phyloP scores from a whole-genome alignment of 306 rosid genomes.

The Cicer judaicum region DNA sequence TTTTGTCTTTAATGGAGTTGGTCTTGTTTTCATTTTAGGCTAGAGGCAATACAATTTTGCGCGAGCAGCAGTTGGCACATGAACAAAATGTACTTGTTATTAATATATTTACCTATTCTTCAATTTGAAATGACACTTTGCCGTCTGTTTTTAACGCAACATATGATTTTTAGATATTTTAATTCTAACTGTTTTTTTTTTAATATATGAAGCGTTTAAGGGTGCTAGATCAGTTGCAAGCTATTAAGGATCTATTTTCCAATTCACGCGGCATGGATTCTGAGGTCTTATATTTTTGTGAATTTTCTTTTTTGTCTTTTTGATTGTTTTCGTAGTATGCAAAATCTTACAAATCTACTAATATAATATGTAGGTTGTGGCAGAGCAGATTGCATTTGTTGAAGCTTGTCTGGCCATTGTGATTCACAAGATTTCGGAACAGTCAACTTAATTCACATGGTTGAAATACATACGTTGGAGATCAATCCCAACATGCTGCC shows the following conservation, averaged over 20 bases:
- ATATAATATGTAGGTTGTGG: too few relatives aligned
- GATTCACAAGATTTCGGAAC: too few relatives aligned
- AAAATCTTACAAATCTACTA: too few relatives aligned
- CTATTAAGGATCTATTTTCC: neutral
- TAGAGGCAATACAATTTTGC: conserved; percentile 96
- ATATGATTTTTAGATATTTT: too few relatives aligned
- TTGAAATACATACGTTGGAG: too few relatives aligned
- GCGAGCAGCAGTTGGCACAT: conserved; percentile 94
- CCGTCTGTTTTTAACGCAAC: neutral
- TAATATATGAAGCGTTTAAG: too few relatives aligned
- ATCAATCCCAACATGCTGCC: too few relatives aligned
- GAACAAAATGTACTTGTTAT: conserved; percentile 82
- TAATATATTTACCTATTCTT: conserved; percentile 20
- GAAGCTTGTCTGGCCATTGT: too few relatives aligned
- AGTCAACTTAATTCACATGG: too few relatives aligned
- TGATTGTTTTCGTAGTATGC: neutral
- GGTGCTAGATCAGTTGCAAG: too few relatives aligned
- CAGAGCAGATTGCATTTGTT: too few relatives aligned
- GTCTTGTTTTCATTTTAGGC: conserved; percentile 60
- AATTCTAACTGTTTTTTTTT: neutral
- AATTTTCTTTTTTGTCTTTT: conserved; percentile 7
- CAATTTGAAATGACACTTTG: neutral
- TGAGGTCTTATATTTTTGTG: conserved; percentile 60
- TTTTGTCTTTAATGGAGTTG: neutral
- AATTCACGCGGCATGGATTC: conserved; percentile 93